A percentile compares a stretch with the other conserved stretches of the same genome.
Conservation (phyloP, 2,329 filamentous ascomycete genomes). For the Stachybotrys elegans region DNA sequence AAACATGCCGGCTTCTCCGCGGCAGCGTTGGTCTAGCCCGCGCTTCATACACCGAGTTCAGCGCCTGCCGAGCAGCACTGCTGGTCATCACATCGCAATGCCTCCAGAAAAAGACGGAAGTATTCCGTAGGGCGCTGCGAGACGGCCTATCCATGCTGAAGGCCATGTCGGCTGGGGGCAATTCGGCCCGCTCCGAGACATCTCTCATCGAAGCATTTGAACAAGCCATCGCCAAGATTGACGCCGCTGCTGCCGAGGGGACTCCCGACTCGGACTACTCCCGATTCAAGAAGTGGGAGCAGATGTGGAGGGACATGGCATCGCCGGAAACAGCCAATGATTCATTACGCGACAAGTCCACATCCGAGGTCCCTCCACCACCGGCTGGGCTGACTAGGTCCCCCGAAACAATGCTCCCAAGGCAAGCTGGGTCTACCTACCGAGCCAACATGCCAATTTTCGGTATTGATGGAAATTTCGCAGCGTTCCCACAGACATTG, state of each 20-base stretch:
- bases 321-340: too few species aligned
- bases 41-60: conserved; percentile 52
- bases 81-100: conserved; percentile 31
- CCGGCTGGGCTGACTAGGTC: too few species aligned
- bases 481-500: too few species aligned
- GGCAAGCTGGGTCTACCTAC: too few species aligned
- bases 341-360: too few species aligned
- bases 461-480: too few species aligned
- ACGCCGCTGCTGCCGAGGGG: background rate
- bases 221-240: conserved; percentile 1
- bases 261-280: conserved; percentile 2
- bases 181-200: conserved; percentile 1
- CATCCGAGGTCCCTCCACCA: too few species aligned
- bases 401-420: too few species aligned
- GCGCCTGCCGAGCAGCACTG: conserved; percentile 48
- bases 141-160: conserved; percentile 3
- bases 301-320: too few species aligned
- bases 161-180: conserved; percentile 1
- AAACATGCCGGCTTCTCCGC: conserved; percentile 43
- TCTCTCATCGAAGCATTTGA: conserved; percentile 1
- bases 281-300: conserved; percentile 2
- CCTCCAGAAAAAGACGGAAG: background rate
- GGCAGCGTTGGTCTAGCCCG: conserved; percentile 48
- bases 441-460: too few species aligned
- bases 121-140: background rate